These are phyloP conservation scores for Thraustotheca clavata DNA, from an alignment of 352 stramenopile species.

Conservation along the genomic window DNA sequence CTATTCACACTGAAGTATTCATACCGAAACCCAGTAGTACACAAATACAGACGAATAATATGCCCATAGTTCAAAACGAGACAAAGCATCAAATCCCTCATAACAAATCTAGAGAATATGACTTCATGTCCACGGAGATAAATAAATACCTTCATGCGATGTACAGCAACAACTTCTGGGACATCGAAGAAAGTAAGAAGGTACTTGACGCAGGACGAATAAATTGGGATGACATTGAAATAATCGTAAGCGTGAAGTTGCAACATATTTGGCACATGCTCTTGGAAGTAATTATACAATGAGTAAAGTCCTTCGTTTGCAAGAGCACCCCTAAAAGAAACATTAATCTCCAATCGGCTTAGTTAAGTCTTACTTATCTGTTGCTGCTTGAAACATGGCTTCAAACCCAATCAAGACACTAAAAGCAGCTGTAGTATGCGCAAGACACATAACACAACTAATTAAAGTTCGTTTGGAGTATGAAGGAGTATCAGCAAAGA, in stretches of 20 bases:
- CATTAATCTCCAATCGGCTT: not conserved
- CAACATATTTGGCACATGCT: constrained; percentile 62
- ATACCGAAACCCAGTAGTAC: constrained; percentile 77
- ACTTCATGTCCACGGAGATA: not conserved
- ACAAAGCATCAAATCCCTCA: constrained; percentile 39
- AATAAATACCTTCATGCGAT: constrained; percentile 52
- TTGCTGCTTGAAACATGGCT: constrained; percentile 66
- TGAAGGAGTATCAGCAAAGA: constrained; percentile 69
- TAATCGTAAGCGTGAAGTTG: constrained; percentile 56
- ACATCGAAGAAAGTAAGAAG: constrained; percentile 84
- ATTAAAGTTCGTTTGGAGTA: constrained; percentile 45
- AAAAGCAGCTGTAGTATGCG: constrained; percentile 58
- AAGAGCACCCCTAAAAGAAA: constrained; percentile 31
- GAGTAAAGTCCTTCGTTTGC: constrained; percentile 59
- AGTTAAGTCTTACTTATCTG: constrained; percentile 24
- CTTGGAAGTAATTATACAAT: constrained; percentile 69
- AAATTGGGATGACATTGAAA: constrained; percentile 46
- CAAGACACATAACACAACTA: constrained; percentile 39
- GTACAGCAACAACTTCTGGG: constrained; percentile 68
- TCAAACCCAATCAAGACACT: constrained; percentile 71
- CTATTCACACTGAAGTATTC: not conserved
- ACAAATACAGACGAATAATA: constrained; percentile 80
- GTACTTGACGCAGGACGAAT: constrained; percentile 56
- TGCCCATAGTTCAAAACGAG: constrained; percentile 62
- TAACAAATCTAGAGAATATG: constrained; percentile 43